These are phyloP conservation scores for Chrysosporium queenslandicum DNA, from an alignment of 2,329 filamentous ascomycete genomes.

Conservation along the genomic window DNA sequence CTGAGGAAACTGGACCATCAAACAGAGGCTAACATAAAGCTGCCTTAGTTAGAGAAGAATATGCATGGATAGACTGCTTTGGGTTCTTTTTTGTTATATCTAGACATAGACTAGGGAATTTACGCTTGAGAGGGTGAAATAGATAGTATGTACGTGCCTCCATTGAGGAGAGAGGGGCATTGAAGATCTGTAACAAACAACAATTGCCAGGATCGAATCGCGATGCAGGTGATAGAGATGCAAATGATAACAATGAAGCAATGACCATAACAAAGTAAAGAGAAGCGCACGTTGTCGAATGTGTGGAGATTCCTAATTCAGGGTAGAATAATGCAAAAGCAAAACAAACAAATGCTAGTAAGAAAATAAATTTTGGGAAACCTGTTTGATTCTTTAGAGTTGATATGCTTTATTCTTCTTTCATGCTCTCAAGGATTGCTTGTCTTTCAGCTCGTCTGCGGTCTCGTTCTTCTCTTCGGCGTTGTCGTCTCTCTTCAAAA, in stretches of 20 bases:
- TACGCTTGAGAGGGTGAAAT: too few species aligned
- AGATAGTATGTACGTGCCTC: neutral
- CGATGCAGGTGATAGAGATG: neutral
- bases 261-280: neutral
- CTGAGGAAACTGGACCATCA: too few species aligned
- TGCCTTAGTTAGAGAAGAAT: neutral
- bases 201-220: neutral
- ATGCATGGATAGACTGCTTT: neutral
- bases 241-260: neutral
- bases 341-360: neutral
- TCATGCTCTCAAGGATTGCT: conserved; percentile 12
- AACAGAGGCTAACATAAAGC: too few species aligned
- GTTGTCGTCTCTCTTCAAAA: conserved; percentile 19
- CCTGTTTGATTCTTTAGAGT: neutral
- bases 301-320: neutral
- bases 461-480: conserved; percentile 23
- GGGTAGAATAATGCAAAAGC: neutral
- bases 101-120: neutral
- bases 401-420: conserved; percentile 10
- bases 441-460: conserved; percentile 19
- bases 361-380: neutral
- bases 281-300: neutral
- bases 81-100: neutral
- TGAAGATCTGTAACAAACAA: neutral
- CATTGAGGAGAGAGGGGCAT: neutral